phyloP scores from a whole-genome alignment of 2,329 filamentous ascomycete genomes.

The Penicillium sp. region DNA sequence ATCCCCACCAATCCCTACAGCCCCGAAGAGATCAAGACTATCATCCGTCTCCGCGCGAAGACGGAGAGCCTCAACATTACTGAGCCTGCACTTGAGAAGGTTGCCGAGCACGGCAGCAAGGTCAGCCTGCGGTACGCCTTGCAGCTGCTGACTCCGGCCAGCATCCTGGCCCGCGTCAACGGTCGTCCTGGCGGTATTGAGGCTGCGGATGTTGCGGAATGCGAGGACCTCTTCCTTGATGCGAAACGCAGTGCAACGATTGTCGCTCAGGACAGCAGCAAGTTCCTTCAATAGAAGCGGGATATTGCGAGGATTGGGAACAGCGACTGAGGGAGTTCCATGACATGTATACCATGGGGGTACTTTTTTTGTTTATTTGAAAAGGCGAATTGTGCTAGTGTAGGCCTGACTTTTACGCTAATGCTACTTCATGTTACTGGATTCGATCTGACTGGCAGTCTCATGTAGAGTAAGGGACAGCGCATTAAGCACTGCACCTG shows the following conservation, averaged over 20 bases:
- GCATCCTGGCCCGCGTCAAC: conserved; percentile 84
- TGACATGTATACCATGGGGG: conserved; percentile 26
- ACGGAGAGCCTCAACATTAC: conserved; percentile 78
- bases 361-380: conserved; percentile 20
- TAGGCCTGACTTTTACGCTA: conserved; percentile 22
- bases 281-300: conserved; percentile 54
- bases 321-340: conserved; percentile 12
- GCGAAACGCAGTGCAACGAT: conserved; percentile 73
- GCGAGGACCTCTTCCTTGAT: conserved; percentile 80
- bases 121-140: conserved; percentile 91
- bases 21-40: conserved; percentile 84
- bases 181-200: conserved; percentile 71
- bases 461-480: background rate
- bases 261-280: conserved; percentile 62
- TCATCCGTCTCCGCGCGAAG: conserved; percentile 78
- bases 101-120: conserved; percentile 80
- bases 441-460: conserved; percentile 3
- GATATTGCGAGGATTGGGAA: conserved; percentile 40
- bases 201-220: conserved; percentile 73
- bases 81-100: conserved; percentile 80
- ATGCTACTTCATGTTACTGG: conserved; percentile 24
- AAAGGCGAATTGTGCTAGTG: conserved; percentile 26
- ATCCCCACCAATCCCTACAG: conserved; percentile 90
- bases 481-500: background rate
- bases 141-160: conserved; percentile 84